Evolutionary conservation across 768 basidiomycete species (phyloP).

Genomic region (Melanogaster broomeanus): DNA sequence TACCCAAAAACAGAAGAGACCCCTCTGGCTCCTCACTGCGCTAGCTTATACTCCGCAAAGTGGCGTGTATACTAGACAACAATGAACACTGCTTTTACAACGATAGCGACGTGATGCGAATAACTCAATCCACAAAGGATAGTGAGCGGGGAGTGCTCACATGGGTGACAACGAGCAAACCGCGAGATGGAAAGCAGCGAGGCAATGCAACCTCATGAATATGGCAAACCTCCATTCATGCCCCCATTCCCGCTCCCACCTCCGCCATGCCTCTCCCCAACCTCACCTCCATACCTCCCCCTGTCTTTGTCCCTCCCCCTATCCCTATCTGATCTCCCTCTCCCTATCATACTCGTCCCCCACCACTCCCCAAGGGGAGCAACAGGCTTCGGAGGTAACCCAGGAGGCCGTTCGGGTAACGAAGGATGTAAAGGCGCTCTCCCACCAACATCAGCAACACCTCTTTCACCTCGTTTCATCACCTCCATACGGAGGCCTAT

Average conservation of each 20-base stretch:
- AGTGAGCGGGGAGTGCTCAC: too few species aligned
- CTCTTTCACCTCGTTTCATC: slow-evolving; percentile 14
- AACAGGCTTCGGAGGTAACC: slow-evolving; percentile 21
- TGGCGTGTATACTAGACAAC: too few species aligned
- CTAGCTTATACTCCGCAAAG: too few species aligned
- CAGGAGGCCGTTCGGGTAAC: slow-evolving; percentile 18
- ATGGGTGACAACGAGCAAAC: too few species aligned
- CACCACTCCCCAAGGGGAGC: slow-evolving; percentile 14
- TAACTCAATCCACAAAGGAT: too few species aligned
- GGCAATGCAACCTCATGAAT: slow-evolving; percentile 20
- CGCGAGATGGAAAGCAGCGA: too few species aligned
- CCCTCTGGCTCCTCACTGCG: too few species aligned
- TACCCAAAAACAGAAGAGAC: too few species aligned
- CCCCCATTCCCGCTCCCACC: slow-evolving; percentile 8
- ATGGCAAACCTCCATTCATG: slow-evolving; percentile 27
- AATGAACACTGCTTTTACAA: too few species aligned
- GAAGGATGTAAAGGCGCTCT: slow-evolving; percentile 16
- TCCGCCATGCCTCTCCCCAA: slow-evolving; percentile 19
- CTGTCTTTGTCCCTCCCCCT: slow-evolving; percentile 8
- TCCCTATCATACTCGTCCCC: slow-evolving; percentile 22
- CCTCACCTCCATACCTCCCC: slow-evolving; percentile 8
- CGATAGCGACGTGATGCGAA: too few species aligned
- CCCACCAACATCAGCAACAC: slow-evolving; percentile 8
- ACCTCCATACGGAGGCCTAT: not conserved
- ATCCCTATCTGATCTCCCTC: too few species aligned